These are phyloP conservation scores for Entelexis paramagnoliae DNA, from an alignment of 1,139 yeast genomes.

Conservation along the genomic window DNA sequence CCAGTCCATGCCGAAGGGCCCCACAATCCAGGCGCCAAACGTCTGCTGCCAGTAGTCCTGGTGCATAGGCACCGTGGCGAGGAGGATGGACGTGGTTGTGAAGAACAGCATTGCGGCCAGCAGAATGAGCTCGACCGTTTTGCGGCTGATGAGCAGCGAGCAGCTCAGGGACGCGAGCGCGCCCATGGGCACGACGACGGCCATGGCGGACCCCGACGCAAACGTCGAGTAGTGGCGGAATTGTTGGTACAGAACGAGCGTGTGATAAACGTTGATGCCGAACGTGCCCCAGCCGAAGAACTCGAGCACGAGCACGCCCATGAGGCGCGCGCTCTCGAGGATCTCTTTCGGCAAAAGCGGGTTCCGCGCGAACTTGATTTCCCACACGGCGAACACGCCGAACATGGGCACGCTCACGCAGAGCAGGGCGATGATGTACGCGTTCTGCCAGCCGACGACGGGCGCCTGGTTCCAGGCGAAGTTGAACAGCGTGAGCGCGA, in stretches of 20 bases:
- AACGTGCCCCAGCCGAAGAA: constrained; percentile 25
- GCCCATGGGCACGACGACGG: constrained; percentile 18
- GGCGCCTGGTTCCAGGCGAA: constrained; percentile 62
- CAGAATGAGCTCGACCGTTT: constrained; percentile 40
- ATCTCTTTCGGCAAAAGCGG: constrained; percentile 37
- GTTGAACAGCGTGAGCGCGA: constrained; percentile 44
- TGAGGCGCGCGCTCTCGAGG: constrained; percentile 4
- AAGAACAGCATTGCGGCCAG: constrained; percentile 40
- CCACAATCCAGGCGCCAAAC: constrained; percentile 41
- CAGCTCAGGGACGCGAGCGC: constrained; percentile 39
- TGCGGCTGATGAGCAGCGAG: constrained; percentile 34
- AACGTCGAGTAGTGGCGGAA: constrained; percentile 34
- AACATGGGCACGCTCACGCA: constrained; percentile 35
- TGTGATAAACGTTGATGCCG: constrained; percentile 19
- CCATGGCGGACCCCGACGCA: constrained; percentile 19
- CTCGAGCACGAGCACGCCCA: constrained; percentile 10
- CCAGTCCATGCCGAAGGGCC: constrained; percentile 54
- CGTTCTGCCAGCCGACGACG: constrained; percentile 41
- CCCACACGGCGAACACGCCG: constrained; percentile 34
- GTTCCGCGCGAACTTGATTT: constrained; percentile 32
- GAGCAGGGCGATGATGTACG: constrained; percentile 38
- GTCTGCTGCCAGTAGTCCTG: constrained; percentile 48
- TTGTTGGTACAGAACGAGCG: constrained; percentile 15
- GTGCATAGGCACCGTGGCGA: constrained; percentile 40
- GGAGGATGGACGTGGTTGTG: constrained; percentile 35